phyloP scores from a whole-genome alignment of 441 rosid species.

The Biscutella laevigata region DNA sequence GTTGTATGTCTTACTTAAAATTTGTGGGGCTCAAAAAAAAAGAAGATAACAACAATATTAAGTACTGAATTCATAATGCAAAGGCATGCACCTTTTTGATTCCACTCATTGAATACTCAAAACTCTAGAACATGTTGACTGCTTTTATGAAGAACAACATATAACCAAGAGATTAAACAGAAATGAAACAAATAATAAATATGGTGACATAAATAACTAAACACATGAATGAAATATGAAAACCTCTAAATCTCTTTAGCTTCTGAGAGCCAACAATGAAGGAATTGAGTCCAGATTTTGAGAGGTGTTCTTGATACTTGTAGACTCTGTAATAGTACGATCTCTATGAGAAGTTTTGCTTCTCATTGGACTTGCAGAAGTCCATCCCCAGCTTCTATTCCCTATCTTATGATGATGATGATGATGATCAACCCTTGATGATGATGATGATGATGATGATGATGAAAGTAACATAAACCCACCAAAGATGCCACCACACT shows the following conservation, averaged over 20 bases:
- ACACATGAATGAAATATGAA: too few relatives aligned
- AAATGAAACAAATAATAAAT: too few relatives aligned
- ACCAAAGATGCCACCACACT: conserved; percentile 85
- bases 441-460: conserved; percentile 56
- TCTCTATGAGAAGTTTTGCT: conserved; percentile 61
- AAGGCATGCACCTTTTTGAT: too few relatives aligned
- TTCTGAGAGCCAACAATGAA: conserved; percentile 59
- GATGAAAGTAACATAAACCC: conserved; percentile 79
- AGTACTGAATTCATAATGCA: too few relatives aligned
- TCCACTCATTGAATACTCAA: too few relatives aligned
- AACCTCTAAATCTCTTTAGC: too few relatives aligned
- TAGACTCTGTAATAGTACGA: conserved; percentile 35
- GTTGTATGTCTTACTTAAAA: conserved; percentile 16
- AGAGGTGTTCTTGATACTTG: conserved; percentile 36
- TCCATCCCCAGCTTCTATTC: conserved; percentile 73
- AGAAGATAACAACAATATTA: too few relatives aligned
- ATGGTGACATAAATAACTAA: too few relatives aligned
- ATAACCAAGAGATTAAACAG: too few relatives aligned
- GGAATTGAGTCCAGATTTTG: conserved; percentile 68
- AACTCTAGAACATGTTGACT: too few relatives aligned
- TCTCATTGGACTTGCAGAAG: conserved; percentile 88
- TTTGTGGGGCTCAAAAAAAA: conserved; percentile 23
- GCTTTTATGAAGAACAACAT: too few relatives aligned
- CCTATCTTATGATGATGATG: conserved; percentile 35
- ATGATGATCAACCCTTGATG: conserved; percentile 42